Percentiles rank a stretch among this genome's conserved stretches.
Conservation (phyloP, 306 rosid genomes). For the Ammopiptanthus mongolicus region DNA sequence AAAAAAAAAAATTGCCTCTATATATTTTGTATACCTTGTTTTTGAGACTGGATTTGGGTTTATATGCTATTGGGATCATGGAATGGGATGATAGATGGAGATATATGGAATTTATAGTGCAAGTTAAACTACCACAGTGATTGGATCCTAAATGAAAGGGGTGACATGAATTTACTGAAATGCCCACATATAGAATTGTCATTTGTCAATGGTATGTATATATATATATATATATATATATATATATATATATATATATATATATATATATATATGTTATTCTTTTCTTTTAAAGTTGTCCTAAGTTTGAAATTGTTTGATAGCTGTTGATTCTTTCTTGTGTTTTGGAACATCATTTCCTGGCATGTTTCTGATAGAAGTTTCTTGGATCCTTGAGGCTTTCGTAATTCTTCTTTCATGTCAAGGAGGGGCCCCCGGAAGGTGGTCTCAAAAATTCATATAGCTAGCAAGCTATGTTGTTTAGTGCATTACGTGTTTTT, state of each 20-base stretch:
- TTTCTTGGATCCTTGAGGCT: constrained; percentile 14
- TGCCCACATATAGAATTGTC: not conserved
- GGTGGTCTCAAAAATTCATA: not conserved
- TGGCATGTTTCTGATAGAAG: constrained; percentile 14
- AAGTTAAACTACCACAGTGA: not conserved
- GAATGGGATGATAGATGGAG: not conserved
- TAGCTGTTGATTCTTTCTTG: constrained; percentile 6
- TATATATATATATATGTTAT: too few species aligned
- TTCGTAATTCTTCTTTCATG: constrained; percentile 9
- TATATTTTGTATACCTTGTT: not conserved
- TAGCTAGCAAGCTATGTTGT: not conserved
- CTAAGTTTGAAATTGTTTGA: not conserved
- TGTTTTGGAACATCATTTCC: not conserved
- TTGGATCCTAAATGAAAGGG: not conserved
- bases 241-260: too few species aligned
- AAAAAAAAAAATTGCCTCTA: not conserved
- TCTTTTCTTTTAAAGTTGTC: not conserved
- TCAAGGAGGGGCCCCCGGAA: not conserved
- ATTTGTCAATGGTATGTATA: not conserved
- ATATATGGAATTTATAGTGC: constrained; percentile 1
- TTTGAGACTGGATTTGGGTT: not conserved
- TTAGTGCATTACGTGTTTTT: not conserved
- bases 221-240: too few species aligned
- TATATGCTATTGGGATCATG: not conserved
- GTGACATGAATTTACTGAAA: not conserved